Percentiles rank a stretch among this genome's conserved stretches.
phyloP scores from a whole-genome alignment of 2,329 filamentous ascomycete genomes.

The Albophoma yamanashiensis region DNA sequence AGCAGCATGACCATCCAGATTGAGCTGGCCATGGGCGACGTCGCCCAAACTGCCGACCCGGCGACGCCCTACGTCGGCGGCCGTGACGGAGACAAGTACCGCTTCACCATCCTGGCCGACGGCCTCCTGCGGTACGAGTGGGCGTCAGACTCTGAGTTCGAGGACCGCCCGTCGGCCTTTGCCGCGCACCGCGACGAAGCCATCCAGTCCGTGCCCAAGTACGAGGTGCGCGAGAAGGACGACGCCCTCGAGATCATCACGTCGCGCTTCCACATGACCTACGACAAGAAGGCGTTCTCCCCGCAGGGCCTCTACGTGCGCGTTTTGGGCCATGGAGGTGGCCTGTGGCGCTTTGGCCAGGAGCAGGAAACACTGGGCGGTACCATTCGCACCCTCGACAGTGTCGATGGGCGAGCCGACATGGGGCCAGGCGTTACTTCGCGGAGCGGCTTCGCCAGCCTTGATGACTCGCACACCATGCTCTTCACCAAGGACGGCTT shows the following conservation, averaged over 20 bases:
- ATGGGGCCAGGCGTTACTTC: conserved; percentile 41
- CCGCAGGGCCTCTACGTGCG: conserved; percentile 34
- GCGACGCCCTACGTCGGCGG: conserved; percentile 7
- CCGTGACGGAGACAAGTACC: conserved; percentile 27
- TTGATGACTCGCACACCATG: conserved; percentile 47
- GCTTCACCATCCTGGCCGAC: conserved; percentile 49
- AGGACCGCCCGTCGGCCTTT: conserved; percentile 51
- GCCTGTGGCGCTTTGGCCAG: conserved; percentile 39
- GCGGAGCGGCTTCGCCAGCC: conserved; percentile 34
- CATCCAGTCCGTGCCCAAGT: conserved; percentile 28
- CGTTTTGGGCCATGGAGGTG: conserved; percentile 28
- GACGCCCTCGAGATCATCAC: conserved; percentile 45
- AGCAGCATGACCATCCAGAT: background rate
- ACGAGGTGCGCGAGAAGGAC: conserved; percentile 33
- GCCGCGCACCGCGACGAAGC: conserved; percentile 38
- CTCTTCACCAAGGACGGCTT: conserved; percentile 43
- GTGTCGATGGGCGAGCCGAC: conserved; percentile 35
- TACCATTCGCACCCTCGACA: conserved; percentile 44
- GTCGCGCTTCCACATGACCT: conserved; percentile 41
- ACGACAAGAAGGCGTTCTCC: conserved; percentile 46
- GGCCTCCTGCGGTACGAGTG: conserved; percentile 51
- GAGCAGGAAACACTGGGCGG: conserved; percentile 28
- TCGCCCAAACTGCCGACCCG: background rate
- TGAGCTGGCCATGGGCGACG: background rate
- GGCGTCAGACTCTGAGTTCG: conserved; percentile 47